These are phyloP conservation scores for Dactylellina sp. DNA, from an alignment of 2,329 filamentous ascomycete genomes.

Conservation along the genomic window DNA sequence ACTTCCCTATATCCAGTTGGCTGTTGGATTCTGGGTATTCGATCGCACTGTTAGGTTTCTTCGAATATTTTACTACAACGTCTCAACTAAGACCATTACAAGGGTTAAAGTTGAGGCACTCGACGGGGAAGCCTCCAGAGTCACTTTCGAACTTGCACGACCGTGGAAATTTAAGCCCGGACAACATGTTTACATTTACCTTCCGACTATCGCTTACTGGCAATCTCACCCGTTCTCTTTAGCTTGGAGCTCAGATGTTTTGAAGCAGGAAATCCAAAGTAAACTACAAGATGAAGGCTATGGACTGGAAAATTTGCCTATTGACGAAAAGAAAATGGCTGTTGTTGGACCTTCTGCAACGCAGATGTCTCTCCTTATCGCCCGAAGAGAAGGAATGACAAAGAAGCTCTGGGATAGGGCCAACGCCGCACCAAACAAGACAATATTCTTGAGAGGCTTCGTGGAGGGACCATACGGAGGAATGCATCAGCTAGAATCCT, in stretches of 20 bases:
- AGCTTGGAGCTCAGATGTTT: conserved; percentile 36
- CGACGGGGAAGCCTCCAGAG: conserved; percentile 79
- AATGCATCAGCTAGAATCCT: conserved; percentile 87
- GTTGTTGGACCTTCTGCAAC: conserved; percentile 65
- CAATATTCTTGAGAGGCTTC: conserved; percentile 62
- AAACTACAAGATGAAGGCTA: conserved; percentile 60
- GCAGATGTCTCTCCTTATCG: conserved; percentile 77
- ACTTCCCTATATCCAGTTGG: conserved; percentile 78
- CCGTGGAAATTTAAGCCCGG: conserved; percentile 80
- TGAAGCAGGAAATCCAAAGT: conserved; percentile 36
- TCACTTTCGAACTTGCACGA: conserved; percentile 68
- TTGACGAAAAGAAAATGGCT: conserved; percentile 54
- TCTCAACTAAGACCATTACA: conserved; percentile 62
- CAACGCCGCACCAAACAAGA: conserved; percentile 66
- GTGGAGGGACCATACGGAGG: conserved; percentile 91
- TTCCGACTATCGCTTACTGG: conserved; percentile 70
- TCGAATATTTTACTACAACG: conserved; percentile 75
- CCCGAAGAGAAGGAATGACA: conserved; percentile 82
- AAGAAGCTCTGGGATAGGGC: conserved; percentile 81
- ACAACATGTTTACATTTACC: conserved; percentile 83
- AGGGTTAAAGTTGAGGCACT: conserved; percentile 81
- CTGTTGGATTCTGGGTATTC: conserved; percentile 79
- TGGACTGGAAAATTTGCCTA: conserved; percentile 70
- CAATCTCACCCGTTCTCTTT: conserved; percentile 40
- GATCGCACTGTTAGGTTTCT: conserved; percentile 76